Evolutionary conservation across 495 filamentous ascomycete species (phyloP).

Genomic region (Gamarada debralockiae): DNA sequence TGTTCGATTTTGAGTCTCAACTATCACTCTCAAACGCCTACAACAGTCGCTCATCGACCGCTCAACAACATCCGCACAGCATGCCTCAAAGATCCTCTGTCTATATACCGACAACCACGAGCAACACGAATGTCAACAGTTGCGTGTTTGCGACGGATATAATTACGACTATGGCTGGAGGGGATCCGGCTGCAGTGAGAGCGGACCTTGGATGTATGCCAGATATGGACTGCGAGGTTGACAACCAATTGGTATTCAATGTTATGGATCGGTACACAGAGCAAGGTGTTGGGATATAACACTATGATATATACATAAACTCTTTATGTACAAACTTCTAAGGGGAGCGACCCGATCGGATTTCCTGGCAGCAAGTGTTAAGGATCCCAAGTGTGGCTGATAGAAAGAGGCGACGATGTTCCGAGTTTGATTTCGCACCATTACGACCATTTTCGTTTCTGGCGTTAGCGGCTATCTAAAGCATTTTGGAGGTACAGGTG

Average conservation of each 20-base stretch:
- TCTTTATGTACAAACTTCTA: no score
- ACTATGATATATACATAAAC: background rate
- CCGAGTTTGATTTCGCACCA: no score
- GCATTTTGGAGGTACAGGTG: background rate
- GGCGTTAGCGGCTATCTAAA: conserved; percentile 6
- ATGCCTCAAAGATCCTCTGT: conserved; percentile 8
- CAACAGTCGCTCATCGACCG: background rate
- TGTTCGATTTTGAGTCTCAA: conserved; percentile 16
- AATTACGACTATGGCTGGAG: conserved; percentile 25
- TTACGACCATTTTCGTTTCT: no score
- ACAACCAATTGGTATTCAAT: conserved; percentile 25
- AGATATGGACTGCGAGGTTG: conserved; percentile 25
- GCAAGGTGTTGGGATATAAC: background rate
- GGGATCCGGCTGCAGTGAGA: conserved; percentile 15
- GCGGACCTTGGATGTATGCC: conserved; percentile 24
- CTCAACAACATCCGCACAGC: conserved; percentile 10
- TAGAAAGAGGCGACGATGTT: no score
- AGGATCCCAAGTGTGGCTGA: background rate
- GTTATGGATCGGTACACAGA: conserved; percentile 25
- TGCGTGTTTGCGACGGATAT: conserved; percentile 25
- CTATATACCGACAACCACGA: conserved; percentile 13
- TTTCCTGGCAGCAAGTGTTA: background rate
- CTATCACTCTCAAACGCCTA: conserved; percentile 9
- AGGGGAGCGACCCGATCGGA: background rate
- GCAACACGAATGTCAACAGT: conserved; percentile 15